Evolutionary conservation across 2,329 filamentous ascomycete species (phyloP).

Genomic region (Cordyceps fumosorosea): DNA sequence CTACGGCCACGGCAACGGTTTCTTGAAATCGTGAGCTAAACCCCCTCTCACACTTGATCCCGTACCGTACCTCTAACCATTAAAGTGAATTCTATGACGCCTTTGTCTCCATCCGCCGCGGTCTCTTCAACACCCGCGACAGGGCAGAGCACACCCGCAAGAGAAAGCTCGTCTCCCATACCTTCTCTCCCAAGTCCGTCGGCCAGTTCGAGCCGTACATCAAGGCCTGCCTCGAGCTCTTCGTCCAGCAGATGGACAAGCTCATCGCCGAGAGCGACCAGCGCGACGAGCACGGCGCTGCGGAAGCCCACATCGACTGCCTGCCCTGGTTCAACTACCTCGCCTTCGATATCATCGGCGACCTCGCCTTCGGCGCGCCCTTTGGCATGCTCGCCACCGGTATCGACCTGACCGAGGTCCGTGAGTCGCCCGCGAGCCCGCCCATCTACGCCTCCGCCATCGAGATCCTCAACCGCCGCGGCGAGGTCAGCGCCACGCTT

Average conservation of each 20-base stretch:
- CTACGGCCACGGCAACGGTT: conserved; percentile 75
- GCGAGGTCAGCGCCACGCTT: conserved; percentile 76
- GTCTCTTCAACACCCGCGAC: conserved; percentile 84
- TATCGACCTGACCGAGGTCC: conserved; percentile 69
- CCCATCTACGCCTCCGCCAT: conserved; percentile 71
- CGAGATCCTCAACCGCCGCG: conserved; percentile 80
- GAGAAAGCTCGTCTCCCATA: conserved; percentile 81
- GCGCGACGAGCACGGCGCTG: conserved; percentile 48
- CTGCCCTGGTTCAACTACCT: conserved; percentile 65
- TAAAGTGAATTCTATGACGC: conserved; percentile 79
- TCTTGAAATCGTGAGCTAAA: conserved; percentile 56
- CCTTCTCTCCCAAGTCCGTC: conserved; percentile 76
- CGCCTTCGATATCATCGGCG: conserved; percentile 45
- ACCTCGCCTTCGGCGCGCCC: conserved; percentile 45
- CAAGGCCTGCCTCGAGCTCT: conserved; percentile 66
- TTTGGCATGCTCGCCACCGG: conserved; percentile 69
- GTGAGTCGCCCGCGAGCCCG: conserved; percentile 50
- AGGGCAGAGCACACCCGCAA: conserved; percentile 79
- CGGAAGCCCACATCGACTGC: conserved; percentile 62
- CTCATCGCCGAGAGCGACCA: conserved; percentile 42
- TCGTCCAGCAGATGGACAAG: conserved; percentile 66
- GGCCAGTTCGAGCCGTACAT: conserved; percentile 87
- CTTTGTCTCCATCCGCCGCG: conserved; percentile 79
- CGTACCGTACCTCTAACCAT: too few relatives aligned
- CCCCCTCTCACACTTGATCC: too few relatives aligned